phyloP scores from a whole-genome alignment of 495 filamentous ascomycete species.

The Podospora comata region DNA sequence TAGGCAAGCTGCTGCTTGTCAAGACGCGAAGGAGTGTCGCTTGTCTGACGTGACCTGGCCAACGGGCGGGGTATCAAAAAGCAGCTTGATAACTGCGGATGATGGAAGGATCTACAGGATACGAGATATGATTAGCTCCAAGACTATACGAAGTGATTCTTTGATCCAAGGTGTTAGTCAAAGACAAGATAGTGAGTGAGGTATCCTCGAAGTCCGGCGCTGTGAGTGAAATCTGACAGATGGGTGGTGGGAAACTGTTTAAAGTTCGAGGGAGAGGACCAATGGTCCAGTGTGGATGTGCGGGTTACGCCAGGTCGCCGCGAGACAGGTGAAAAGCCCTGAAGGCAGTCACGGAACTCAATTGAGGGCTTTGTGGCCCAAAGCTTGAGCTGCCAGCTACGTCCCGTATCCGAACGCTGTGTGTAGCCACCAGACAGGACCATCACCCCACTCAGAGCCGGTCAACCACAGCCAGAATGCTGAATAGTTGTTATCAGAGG shows the following conservation, averaged over 20 bases:
- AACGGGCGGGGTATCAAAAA: conserved; percentile 9
- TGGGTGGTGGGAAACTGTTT: neutral
- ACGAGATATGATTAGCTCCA: neutral
- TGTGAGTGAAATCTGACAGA: conserved; percentile 1
- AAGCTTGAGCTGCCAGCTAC: neutral
- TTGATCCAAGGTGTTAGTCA: neutral
- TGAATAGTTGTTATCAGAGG: neutral
- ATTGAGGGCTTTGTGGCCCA: neutral
- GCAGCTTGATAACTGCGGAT: neutral
- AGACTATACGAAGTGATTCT: neutral
- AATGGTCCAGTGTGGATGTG: neutral
- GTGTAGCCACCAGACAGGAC: conserved; percentile 1
- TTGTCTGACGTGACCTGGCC: conserved; percentile 9
- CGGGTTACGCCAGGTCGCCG: neutral
- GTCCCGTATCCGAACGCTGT: neutral
- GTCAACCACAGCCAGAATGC: neutral
- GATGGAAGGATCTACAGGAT: neutral
- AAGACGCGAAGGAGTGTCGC: conserved; percentile 8
- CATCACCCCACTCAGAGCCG: neutral
- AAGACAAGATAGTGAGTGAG: conserved; percentile 10
- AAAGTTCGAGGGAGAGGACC: neutral
- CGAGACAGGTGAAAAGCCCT: neutral
- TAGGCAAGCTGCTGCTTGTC: conserved; percentile 47
- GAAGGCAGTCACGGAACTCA: neutral
- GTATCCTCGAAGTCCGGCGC: neutral